Percentiles rank a stretch among this genome's conserved stretches.
Evolutionary conservation across 495 filamentous ascomycete genomes (phyloP).

Genomic region (Lophiotrema nucula): DNA sequence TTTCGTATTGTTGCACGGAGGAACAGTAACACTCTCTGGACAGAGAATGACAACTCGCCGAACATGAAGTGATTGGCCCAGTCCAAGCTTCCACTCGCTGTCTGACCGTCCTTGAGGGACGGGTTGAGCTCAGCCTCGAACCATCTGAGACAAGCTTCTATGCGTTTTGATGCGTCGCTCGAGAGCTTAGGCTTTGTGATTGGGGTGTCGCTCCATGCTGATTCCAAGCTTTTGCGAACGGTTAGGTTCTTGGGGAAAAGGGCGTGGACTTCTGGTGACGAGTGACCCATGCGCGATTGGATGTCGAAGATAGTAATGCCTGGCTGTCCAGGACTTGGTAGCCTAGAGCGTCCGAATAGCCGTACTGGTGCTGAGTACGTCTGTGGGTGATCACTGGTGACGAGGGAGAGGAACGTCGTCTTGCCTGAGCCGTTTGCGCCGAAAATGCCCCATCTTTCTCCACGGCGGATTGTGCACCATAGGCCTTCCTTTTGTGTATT

Average conservation of each 20-base stretch:
- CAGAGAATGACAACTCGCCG: constrained; percentile 69
- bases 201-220: constrained; percentile 88
- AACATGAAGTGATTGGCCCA: constrained; percentile 74
- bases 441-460: constrained; percentile 87
- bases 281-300: constrained; percentile 84
- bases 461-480: constrained; percentile 77
- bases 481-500: constrained; percentile 57
- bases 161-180: constrained; percentile 50
- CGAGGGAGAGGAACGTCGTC: constrained; percentile 86
- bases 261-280: constrained; percentile 87
- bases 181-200: constrained; percentile 63
- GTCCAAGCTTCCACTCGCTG: constrained; percentile 38
- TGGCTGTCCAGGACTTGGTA: constrained; percentile 67
- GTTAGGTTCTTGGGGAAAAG: constrained; percentile 83
- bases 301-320: constrained; percentile 90
- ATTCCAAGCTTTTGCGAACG: constrained; percentile 71
- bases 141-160: constrained; percentile 67
- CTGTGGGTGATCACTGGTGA: constrained; percentile 94
- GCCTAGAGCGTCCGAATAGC: constrained; percentile 76
- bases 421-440: constrained; percentile 90
- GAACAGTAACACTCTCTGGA: constrained; percentile 83
- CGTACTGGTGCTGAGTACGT: constrained; percentile 84
- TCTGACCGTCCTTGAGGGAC: not conserved
- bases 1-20: constrained; percentile 77
- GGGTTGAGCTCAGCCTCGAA: constrained; percentile 75